These are phyloP conservation scores for Phytophthora ohioensis DNA, from an alignment of 352 stramenopile genomes.

Conservation along the genomic window DNA sequence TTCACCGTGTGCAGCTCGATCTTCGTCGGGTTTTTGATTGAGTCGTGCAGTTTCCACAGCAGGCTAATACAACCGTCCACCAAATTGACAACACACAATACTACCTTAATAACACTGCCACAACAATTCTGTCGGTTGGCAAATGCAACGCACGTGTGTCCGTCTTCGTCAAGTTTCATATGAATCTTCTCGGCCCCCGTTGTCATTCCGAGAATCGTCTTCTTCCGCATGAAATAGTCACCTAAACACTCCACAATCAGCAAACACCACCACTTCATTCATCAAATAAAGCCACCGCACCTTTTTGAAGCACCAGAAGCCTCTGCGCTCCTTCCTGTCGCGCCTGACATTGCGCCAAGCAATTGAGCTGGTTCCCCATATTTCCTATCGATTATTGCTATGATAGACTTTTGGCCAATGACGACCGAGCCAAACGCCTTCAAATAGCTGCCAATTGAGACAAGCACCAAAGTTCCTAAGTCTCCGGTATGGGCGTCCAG, in stretches of 20 bases:
- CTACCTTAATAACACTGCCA: not conserved
- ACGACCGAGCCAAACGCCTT: slow-evolving; percentile 4
- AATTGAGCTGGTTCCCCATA: slow-evolving; percentile 88
- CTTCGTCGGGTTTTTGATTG: slow-evolving; percentile 53
- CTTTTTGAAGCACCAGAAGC: slow-evolving; percentile 79
- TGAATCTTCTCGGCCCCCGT: slow-evolving; percentile 72
- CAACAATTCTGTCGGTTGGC: not conserved
- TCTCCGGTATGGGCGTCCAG: slow-evolving; percentile 27
- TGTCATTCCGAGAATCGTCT: slow-evolving; percentile 71
- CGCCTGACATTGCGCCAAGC: slow-evolving; percentile 76
- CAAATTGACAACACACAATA: slow-evolving; percentile 3
- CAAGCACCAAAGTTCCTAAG: not conserved
- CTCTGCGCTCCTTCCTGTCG: slow-evolving; percentile 72
- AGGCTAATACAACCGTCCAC: slow-evolving; percentile 44
- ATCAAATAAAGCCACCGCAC: slow-evolving; percentile 20
- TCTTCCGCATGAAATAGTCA: slow-evolving; percentile 79
- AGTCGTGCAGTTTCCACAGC: slow-evolving; percentile 72
- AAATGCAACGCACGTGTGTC: slow-evolving; percentile 51
- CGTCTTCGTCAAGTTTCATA: slow-evolving; percentile 68
- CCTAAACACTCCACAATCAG: slow-evolving; percentile 35
- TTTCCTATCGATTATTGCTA: not conserved
- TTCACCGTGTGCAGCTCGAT: slow-evolving; percentile 64
- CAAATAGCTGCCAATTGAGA: slow-evolving; percentile 19
- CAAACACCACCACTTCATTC: not conserved
- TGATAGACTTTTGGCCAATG: slow-evolving; percentile 25